Percentiles rank a stretch among this genome's conserved stretches.
Evolutionary conservation across 2,329 filamentous ascomycete species (phyloP).

Genomic region (Ilyonectria mors-panacis): DNA sequence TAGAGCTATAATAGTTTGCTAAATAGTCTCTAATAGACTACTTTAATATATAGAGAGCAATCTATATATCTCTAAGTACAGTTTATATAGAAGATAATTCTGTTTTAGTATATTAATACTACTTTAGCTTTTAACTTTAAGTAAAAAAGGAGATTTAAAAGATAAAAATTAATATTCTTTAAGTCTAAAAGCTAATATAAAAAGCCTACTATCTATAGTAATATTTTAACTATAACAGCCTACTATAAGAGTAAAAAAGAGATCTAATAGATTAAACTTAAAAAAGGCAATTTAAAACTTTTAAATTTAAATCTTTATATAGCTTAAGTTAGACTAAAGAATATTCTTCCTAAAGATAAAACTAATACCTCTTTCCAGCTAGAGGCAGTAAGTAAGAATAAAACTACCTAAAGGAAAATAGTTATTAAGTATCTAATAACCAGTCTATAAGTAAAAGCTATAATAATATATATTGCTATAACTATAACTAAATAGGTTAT

Average conservation of each 20-base stretch:
- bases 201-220: not conserved
- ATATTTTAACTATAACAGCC: not conserved
- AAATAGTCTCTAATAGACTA: not conserved
- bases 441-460: no score
- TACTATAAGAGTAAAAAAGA: no score
- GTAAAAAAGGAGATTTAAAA: no score
- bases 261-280: no score
- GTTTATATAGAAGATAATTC: not conserved
- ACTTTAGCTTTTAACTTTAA: not conserved
- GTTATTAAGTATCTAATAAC: no score
- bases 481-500: no score
- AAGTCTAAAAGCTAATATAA: not conserved
- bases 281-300: no score
- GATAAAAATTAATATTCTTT: no score
- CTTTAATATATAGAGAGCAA: not conserved
- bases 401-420: not conserved
- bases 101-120: not conserved
- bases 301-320: no score
- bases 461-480: no score
- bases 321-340: not conserved
- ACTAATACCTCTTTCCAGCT: not conserved
- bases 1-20: not conserved
- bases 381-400: not conserved
- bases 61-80: not conserved
- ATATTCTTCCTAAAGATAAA: not conserved